Evolutionary conservation across 352 stramenopile genomes (phyloP).

Genomic region (Globisporangium paddicum): DNA sequence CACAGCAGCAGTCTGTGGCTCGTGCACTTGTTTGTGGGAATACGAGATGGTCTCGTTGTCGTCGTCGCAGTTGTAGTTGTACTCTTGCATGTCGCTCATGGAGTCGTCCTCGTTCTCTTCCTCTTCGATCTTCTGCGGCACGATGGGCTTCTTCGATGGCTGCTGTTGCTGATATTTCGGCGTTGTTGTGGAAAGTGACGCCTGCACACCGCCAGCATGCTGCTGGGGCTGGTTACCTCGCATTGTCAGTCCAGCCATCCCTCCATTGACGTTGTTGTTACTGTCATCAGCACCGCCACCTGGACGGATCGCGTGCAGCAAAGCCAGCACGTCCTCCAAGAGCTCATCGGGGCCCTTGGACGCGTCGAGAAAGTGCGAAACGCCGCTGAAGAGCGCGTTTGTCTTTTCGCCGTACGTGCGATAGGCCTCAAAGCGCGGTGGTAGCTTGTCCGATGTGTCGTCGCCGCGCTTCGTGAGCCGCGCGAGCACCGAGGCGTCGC

Average conservation of each 20-base stretch:
- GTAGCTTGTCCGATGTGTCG: conserved; percentile 48
- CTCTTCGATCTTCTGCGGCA: conserved; percentile 45
- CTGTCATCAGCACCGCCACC: background rate
- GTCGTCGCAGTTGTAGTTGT: conserved; percentile 35
- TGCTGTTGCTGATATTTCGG: conserved; percentile 1
- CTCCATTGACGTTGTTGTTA: conserved; percentile 2
- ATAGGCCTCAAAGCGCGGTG: conserved; percentile 64
- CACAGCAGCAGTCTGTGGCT: background rate
- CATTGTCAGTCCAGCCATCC: background rate
- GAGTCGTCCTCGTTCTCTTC: conserved; percentile 34
- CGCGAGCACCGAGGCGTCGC: conserved; percentile 33
- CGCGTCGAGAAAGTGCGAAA: conserved; percentile 45
- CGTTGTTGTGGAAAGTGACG: background rate
- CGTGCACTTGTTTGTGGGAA: background rate
- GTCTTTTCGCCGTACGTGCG: conserved; percentile 48
- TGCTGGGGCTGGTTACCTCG: conserved; percentile 5
- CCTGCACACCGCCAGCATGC: background rate
- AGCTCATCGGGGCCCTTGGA: conserved; percentile 25
- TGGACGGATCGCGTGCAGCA: conserved; percentile 33
- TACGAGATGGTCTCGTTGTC: background rate
- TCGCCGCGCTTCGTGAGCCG: conserved; percentile 57
- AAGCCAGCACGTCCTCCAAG: conserved; percentile 31
- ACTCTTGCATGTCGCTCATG: conserved; percentile 21
- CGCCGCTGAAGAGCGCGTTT: conserved; percentile 35
- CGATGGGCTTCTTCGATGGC: conserved; percentile 21